Evolutionary conservation across 1,284 basidiomycete genomes (phyloP), one percentile per base, ranked within the genome.

Genomic region (Leccinum griseonigrum): DNA sequence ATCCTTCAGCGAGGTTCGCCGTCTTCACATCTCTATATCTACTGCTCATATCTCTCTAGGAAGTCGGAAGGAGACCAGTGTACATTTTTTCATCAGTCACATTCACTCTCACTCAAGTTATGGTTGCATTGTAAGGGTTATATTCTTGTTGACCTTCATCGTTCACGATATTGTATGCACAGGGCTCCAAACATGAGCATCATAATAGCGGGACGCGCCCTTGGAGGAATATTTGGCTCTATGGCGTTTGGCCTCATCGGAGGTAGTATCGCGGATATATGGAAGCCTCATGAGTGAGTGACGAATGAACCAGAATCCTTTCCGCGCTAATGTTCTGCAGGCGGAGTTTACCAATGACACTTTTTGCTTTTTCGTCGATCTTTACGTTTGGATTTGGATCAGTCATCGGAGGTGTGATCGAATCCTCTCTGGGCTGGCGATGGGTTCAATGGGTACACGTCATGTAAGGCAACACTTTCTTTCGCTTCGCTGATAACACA

Each of bases 361-460:
- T 83, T 1, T 85, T 83, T 64, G 75, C 82, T 3, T 71, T 85
- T 13, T 67, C 74, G 16, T 79, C 79, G 0, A 67, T 86, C 57
- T 78, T 78, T 48, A 74, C 77, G 0, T 79, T 81, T 0, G 85
- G 85, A 0, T 63, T 87, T 1, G 87, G 85, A 9, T 81, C 85
- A 0, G 75, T 83, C 6, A 77, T 79, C 29, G 79, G 82, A 16
- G 83, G 82, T 1, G 86, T 82, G 77, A 83, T 87, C 29, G 83
- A 85, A 67, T 78, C 81, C 0, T 70, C 75, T 18, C 71, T 88
- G 29, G 76, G 78, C 46, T 90, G 87, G 87, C 75, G 87, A 29
- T 88, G 87, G 86, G 85, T 88, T 16, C 81, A 86, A 69, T 87
- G 85, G 84, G 77, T 90, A 28, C 80, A 83, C 61, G 69, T 80